Conservation (phyloP, 176 grass and related monocot species). For the Hordeum marinum region DNA sequence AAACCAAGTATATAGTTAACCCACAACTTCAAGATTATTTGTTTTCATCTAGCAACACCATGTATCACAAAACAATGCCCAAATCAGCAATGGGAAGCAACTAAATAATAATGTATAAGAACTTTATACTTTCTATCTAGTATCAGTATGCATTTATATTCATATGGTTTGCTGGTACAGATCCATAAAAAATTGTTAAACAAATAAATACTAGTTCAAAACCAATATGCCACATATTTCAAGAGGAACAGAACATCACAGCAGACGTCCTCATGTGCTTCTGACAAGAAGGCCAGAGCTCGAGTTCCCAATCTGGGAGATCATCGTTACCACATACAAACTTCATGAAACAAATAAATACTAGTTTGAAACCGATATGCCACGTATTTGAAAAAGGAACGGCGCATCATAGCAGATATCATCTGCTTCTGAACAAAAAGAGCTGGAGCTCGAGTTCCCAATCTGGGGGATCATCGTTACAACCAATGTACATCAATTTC, state of each 20-base stretch:
- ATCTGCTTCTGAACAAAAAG: slow-evolving; percentile 7
- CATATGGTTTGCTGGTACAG: not conserved
- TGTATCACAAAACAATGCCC: slow-evolving; percentile 3
- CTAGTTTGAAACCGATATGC: not conserved
- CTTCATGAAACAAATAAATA: not conserved
- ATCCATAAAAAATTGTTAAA: not conserved
- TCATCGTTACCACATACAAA: not conserved
- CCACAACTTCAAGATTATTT: not conserved
- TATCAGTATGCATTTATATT: not conserved
- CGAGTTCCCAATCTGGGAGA: not conserved
- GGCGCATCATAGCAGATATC: not conserved
- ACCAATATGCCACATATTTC: not conserved
- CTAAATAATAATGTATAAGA: not conserved
- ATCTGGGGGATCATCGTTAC: not conserved
- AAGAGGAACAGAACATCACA: not conserved
- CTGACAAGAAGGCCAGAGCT: not conserved
- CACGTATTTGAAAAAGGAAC: not conserved
- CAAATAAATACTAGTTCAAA: not conserved
- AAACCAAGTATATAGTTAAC: slow-evolving; percentile 32
- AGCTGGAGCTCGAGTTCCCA: not conserved
- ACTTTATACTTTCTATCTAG: not conserved
- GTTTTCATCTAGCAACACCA: slow-evolving; percentile 1
- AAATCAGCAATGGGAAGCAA: slow-evolving; percentile 11
- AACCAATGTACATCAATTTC: not conserved
- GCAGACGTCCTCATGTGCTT: not conserved